Evolutionary conservation across 495 filamentous ascomycete genomes (phyloP), one percentile per base, ranked within the genome.

Genomic region (Cenococcum geophilum): DNA sequence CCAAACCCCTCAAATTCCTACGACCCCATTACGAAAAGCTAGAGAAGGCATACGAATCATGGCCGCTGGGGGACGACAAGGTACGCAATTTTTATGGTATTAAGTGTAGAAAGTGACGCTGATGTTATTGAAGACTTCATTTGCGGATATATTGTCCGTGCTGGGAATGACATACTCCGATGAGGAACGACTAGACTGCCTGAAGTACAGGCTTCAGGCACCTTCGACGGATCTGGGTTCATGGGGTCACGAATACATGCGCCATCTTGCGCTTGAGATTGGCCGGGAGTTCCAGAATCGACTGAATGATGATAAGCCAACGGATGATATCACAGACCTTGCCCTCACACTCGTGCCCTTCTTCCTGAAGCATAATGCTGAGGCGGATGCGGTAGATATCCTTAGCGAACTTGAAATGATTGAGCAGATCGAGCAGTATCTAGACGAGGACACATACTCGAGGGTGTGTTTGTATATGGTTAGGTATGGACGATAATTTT

Each of bases 121-220:
- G 35, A 67, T 23, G 5, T 4, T 18, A 22, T 25, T 14, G 18
- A 60, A 87, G 84, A 82, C 86, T 67, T 89, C 89, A 8, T 77
- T 99, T 60, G 95, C 93, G 42, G 95, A 99, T 78, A 92, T 93
- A 68, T 79, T 99, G 16, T 97, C 93, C 5, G 92, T 99, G 21
- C 87, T 99, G 57, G 93, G 93, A 63, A 99, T 99, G 93, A 99
- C 95, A 42, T 96, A 92, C 74, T 93, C 92, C 55, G 93, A 97
- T 66, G 95, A 97, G 74, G 88, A 95, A 70, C 87, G 92, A 71
- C 82, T 93, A 67, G 95, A 97, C 73, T 95, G 92, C 37, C 82
- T 99, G 62, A 97, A 95, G 75, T 99, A 92, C 76, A 85, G 93
- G 65, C 81, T 99, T 18, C 81, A 96, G 35, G 85, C 92, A 25